Conservation (phyloP, 768 basidiomycete genomes). For the Coprinopsis strossmayeri region DNA sequence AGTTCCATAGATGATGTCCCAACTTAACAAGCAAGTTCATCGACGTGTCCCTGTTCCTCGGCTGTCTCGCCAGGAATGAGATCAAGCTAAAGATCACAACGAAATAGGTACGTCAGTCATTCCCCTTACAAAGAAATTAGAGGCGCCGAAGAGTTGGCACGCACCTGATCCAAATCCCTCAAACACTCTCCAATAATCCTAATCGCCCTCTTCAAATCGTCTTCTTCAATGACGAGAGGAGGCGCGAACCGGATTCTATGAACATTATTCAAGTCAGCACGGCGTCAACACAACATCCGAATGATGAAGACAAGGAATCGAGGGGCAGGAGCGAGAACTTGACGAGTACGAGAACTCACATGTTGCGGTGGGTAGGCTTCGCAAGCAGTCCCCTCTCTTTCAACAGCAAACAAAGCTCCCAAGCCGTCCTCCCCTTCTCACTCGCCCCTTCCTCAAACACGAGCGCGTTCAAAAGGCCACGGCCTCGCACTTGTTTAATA, state of each 20-base stretch:
- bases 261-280: background rate
- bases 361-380: slow-evolving; percentile 94
- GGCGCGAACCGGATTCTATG: slow-evolving; percentile 92
- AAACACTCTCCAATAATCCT: slow-evolving; percentile 71
- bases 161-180: slow-evolving; percentile 63
- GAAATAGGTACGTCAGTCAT: slow-evolving; percentile 3
- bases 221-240: slow-evolving; percentile 89
- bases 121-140: background rate
- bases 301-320: slow-evolving; percentile 3
- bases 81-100: slow-evolving; percentile 21
- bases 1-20: too few relatives aligned
- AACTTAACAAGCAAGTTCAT: slow-evolving; percentile 2
- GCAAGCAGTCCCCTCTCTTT: slow-evolving; percentile 90
- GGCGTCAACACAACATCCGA: too few relatives aligned
- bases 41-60: slow-evolving; percentile 7
- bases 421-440: slow-evolving; percentile 74
- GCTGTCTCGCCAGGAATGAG: slow-evolving; percentile 55
- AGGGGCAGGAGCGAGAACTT: background rate
- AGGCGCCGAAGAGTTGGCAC: background rate
- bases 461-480: slow-evolving; percentile 87
- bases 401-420: slow-evolving; percentile 91
- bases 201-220: slow-evolving; percentile 71
- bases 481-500: slow-evolving; percentile 74
- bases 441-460: slow-evolving; percentile 86
- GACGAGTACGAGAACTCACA: slow-evolving; percentile 43